A percentile compares a stretch with the other conserved stretches of the same genome.
phyloP scores from a whole-genome alignment of 768 basidiomycete species.

The Vishniacozyma victoriae region DNA sequence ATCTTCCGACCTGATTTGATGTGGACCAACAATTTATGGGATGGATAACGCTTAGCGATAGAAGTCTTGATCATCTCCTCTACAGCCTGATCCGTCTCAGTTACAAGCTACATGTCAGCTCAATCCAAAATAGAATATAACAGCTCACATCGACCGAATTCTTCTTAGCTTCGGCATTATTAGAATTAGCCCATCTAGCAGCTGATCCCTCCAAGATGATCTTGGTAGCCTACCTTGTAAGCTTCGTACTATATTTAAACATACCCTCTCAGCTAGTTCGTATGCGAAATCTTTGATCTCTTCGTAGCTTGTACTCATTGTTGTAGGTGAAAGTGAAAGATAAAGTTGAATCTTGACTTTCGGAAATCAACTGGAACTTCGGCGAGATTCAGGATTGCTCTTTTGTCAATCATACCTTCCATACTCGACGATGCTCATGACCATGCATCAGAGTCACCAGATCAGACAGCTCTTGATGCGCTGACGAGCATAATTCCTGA shows the following conservation, averaged over 20 bases:
- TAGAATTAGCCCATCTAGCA: constrained; percentile 52
- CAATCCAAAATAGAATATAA: neutral
- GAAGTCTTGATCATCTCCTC: constrained; percentile 74
- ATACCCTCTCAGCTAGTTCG: constrained; percentile 21
- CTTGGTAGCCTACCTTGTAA: constrained; percentile 12
- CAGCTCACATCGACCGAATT: constrained; percentile 68
- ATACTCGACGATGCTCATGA: no score
- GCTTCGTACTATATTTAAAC: neutral
- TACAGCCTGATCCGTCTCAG: constrained; percentile 86
- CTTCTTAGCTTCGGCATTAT: constrained; percentile 69
- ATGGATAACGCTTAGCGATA: constrained; percentile 62
- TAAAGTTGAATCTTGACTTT: no score
- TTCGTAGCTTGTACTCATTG: no score
- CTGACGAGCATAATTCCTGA: no score
- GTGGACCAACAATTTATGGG: constrained; percentile 69
- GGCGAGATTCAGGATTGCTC: no score
- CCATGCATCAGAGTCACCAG: no score
- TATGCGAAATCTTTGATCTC: constrained; percentile 22
- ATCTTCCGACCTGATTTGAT: neutral
- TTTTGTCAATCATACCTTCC: no score
- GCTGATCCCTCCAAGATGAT: constrained; percentile 60
- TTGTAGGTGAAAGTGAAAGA: no score
- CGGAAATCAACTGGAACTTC: no score
- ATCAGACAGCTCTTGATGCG: no score
- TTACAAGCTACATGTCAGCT: constrained; percentile 57